Base-by-base conservation (phyloP, 495 filamentous ascomycete species). In the Sphaerosporella brunnea region DNA sequence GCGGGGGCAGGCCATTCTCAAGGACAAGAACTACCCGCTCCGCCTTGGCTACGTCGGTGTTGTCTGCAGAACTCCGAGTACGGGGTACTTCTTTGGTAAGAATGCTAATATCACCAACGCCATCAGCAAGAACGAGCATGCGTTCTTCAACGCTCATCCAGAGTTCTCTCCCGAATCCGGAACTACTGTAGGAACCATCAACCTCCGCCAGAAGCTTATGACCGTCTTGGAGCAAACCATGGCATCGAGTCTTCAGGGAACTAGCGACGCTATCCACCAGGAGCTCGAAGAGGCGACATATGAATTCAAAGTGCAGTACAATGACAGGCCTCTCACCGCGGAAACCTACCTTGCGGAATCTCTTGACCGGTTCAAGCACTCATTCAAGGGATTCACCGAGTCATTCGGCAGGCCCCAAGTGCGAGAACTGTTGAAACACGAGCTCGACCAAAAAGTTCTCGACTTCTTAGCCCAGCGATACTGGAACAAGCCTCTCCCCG, bases 261-360 rank as follows among this genome's bases (percentile, higher is more conserved):
- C 92, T 9, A 78, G 79, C 49, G 86, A 93, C 58, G 82, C 84
- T 16, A 94, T 99, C 52, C 81, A 78, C 49, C 84, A 93, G 55
- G 90, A 99, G 62, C 74, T 99, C 0, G 87, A 95, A 60, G 92
- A 99, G 63, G 85, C 90, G 3, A 87, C 84, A 0, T 99, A 99
- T 56, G 90, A 99, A 57, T 96, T 94, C 73, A 99, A 96, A 61
- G 92, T 99, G 16, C 92, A 99, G 63, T 99, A 99, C 65, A 99
- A 96, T 59, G 92, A 99, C 59, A 75, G 90, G 20, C 82, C 87
- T 16, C 67, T 99, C 37, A 90, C 84, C 51, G 92, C 90, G 0
- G 92, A 96, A 62, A 88, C 88, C 10, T 95, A 99, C 55, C 71
- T 99, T 11, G 92, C 90, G 2, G 90, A 93, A 53, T 88, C 79